These are phyloP conservation scores for Trametes meyenii DNA, from an alignment of 768 basidiomycete genomes.

Conservation along the genomic window DNA sequence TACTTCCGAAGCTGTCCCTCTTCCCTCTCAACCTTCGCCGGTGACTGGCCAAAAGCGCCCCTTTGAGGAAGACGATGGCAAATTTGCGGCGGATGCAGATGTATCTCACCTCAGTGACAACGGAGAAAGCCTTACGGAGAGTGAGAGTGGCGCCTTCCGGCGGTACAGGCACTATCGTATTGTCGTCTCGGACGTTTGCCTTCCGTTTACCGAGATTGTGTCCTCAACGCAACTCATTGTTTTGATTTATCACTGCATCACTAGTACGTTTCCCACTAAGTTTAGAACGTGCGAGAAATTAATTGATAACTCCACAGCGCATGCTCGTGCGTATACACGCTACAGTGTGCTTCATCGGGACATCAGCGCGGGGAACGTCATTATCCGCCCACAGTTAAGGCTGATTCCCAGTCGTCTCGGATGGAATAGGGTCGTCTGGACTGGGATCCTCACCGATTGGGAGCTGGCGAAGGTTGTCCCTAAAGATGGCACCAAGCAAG, in stretches of 20 bases:
- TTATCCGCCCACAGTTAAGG: not conserved
- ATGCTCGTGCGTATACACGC: not conserved
- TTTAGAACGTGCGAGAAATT: not conserved
- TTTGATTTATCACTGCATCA: not conserved
- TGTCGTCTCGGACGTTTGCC: conserved; percentile 13
- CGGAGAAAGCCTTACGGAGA: not conserved
- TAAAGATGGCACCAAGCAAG: not conserved
- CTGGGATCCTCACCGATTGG: not conserved
- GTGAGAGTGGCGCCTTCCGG: not conserved
- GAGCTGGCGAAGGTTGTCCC: not conserved
- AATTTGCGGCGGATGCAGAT: too few species aligned
- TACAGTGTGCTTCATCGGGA: conserved; percentile 2
- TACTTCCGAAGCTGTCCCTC: not conserved
- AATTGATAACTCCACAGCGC: not conserved
- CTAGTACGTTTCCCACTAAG: not conserved
- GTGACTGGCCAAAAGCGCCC: not conserved
- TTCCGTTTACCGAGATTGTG: not conserved
- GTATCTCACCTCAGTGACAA: not conserved
- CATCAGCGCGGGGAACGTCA: conserved; percentile 10
- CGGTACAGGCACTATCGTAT: conserved; percentile 16
- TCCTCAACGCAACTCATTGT: not conserved
- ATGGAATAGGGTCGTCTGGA: not conserved
- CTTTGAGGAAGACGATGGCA: not conserved
- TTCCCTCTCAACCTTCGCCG: not conserved
- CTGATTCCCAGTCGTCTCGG: too few species aligned